Conservation (phyloP, 2,329 filamentous ascomycete species). For the Exophiala sp. region DNA sequence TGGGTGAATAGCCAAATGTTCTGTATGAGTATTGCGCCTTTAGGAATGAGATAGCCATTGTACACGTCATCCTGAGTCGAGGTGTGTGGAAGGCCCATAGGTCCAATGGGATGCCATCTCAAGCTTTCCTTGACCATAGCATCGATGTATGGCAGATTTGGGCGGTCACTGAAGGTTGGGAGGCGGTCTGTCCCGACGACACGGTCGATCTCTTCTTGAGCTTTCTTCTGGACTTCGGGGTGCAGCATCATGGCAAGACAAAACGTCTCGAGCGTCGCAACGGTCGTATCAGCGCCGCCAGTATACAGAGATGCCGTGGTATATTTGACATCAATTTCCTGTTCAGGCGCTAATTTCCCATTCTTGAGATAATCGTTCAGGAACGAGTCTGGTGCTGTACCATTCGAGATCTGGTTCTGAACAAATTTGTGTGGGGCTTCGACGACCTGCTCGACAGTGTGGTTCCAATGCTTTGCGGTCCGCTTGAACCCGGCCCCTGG, state of each 20-base stretch:
- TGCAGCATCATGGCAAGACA: slow-evolving; percentile 53
- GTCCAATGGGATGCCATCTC: slow-evolving; percentile 36
- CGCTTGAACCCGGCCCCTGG: slow-evolving; percentile 46
- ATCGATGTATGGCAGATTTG: slow-evolving; percentile 36
- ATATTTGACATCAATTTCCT: slow-evolving; percentile 41
- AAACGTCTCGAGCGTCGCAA: slow-evolving; percentile 43
- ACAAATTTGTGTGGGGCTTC: slow-evolving; percentile 46
- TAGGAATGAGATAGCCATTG: slow-evolving; percentile 48
- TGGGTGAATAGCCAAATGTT: slow-evolving; percentile 25
- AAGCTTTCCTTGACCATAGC: slow-evolving; percentile 39
- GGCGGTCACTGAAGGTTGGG: slow-evolving; percentile 38
- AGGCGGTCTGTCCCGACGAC: slow-evolving; percentile 37
- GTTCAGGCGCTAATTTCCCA: slow-evolving; percentile 30
- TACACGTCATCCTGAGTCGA: slow-evolving; percentile 46
- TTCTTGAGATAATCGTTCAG: slow-evolving; percentile 40
- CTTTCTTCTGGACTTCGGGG: slow-evolving; percentile 45
- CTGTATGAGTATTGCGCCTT: slow-evolving; percentile 38
- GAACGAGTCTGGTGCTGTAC: slow-evolving; percentile 37
- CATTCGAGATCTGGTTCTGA: slow-evolving; percentile 38
- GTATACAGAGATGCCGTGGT: slow-evolving; percentile 41
- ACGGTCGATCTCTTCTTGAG: slow-evolving; percentile 46
- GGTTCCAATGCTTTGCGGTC: slow-evolving; percentile 38
- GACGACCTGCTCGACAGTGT: slow-evolving; percentile 32
- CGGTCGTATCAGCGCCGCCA: slow-evolving; percentile 45
- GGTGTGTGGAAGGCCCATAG: slow-evolving; percentile 34